Base-by-base conservation (phyloP, 768 basidiomycete species). In the Scleroderma bovista region DNA sequence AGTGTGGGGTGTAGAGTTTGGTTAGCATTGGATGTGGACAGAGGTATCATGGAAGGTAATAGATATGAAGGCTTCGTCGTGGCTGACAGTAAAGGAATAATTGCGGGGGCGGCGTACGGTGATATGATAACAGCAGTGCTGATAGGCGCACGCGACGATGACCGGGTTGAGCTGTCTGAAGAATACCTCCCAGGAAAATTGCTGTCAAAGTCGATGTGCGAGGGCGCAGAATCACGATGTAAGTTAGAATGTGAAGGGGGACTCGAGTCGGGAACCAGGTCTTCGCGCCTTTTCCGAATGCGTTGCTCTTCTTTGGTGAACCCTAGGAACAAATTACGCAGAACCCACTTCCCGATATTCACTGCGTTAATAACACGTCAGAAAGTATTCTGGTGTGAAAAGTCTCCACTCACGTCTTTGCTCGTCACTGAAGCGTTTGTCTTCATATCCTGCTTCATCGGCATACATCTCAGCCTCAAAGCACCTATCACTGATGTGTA, bases 391-490 rank as follows among this genome's bases (percentile, higher is more conserved):
- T 7, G 24, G 20, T 52, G 33, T 49, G 31, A 23, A 43, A 20
- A 24, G 46, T 46, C 36, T 24, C 17, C 36, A 78, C 87, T 63
- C 58, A 93, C 95, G 60, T 65, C 93, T 82, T 15, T 81, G 73
- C 59, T 97, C 95, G 48, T 93, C 91, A 41, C 73, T 80, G 54
- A 83, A 82, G 9, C 76, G 71, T 6, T 77, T 76, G 47, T 84
- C 79, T 23, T 69, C 72, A 60, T 83, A 84, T 17, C 89, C 91
- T 36, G 87, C 80, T 63, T 98, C 93, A 62, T 97, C 94, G 12
- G 89, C 88, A 62, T 94, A 97, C 2, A 95, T 83, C 69, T 99
- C 96, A 6, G 90, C 88, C 48, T 98, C 94, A 63, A 97, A 98
- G 51, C 85, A 91, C 42, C 81, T 76, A 57, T 96, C 93, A 41